Evolutionary conservation across 352 stramenopile species (phyloP).

Genomic region (Phytopythium mirpurense): DNA sequence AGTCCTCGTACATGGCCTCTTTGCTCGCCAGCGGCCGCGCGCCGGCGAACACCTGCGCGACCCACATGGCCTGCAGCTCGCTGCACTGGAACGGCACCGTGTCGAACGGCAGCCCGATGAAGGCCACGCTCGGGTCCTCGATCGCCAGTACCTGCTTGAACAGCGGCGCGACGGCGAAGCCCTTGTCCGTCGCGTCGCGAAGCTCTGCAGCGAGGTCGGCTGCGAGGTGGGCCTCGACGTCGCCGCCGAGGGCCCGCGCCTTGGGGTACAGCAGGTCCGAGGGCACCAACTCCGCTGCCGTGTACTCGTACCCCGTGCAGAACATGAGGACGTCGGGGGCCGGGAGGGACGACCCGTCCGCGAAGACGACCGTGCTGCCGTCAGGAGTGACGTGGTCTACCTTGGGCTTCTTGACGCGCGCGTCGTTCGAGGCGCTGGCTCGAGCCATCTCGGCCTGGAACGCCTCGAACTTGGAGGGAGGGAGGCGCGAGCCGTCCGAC

Average conservation of each 20-base stretch:
- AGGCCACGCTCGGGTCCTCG: constrained; percentile 63
- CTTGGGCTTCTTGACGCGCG: constrained; percentile 46
- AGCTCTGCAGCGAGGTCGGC: too few species aligned
- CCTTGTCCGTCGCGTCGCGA: too few species aligned
- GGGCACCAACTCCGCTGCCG: constrained; percentile 29
- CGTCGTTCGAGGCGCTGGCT: constrained; percentile 11
- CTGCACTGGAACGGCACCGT: constrained; percentile 79
- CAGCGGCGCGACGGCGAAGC: too few species aligned
- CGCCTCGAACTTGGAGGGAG: neutral
- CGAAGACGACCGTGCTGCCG: constrained; percentile 41
- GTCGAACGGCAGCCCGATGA: constrained; percentile 67
- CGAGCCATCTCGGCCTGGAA: neutral
- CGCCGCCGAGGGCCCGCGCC: too few species aligned
- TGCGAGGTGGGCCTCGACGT: too few species aligned
- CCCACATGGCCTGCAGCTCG: constrained; percentile 69
- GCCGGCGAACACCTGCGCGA: constrained; percentile 46
- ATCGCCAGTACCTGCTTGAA: constrained; percentile 27
- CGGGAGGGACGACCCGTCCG: constrained; percentile 40
- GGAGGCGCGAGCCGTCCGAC: neutral
- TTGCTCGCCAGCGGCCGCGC: constrained; percentile 36
- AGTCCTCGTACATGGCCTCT: constrained; percentile 64
- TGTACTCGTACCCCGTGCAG: constrained; percentile 75
- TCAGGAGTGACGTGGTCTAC: constrained; percentile 47
- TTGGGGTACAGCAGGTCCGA: too few species aligned
- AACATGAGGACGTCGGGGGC: constrained; percentile 73